These are phyloP conservation scores for Eutrema yunnanense DNA, from an alignment of 345 rosid genomes.

Conservation along the genomic window DNA sequence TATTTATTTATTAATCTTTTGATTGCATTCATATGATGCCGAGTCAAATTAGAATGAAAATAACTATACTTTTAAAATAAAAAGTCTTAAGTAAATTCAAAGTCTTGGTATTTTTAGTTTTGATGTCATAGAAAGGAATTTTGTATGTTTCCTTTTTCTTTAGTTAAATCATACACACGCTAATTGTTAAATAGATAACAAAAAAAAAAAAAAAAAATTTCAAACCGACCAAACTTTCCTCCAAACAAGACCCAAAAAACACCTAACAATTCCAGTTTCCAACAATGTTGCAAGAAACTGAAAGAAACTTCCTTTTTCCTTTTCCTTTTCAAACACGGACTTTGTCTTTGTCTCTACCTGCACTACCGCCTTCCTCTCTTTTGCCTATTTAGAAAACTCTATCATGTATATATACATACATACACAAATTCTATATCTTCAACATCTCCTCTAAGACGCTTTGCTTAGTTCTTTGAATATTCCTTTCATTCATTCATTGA, in stretches of 20 bases:
- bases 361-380: conserved; percentile 7
- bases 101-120: background rate
- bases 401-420: background rate
- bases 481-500: background rate
- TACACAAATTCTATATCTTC: conserved; percentile 2
- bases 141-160: background rate
- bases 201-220: background rate
- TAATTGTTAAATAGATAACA: background rate
- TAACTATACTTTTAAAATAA: background rate
- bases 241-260: conserved; percentile 4
- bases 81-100: background rate
- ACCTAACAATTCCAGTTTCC: background rate
- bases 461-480: background rate
- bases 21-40: background rate
- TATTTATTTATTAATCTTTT: background rate
- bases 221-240: background rate
- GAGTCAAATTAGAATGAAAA: conserved; percentile 1
- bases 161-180: too few species aligned
- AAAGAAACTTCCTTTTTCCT: conserved; percentile 13
- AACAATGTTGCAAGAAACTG: background rate
- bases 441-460: background rate
- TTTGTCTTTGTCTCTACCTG: conserved; percentile 9
- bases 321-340: conserved; percentile 4
- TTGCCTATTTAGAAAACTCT: background rate
- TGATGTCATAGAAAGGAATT: background rate